Base-by-base conservation (phyloP, 805 yeast genomes). In the Ogataea neopini region DNA sequence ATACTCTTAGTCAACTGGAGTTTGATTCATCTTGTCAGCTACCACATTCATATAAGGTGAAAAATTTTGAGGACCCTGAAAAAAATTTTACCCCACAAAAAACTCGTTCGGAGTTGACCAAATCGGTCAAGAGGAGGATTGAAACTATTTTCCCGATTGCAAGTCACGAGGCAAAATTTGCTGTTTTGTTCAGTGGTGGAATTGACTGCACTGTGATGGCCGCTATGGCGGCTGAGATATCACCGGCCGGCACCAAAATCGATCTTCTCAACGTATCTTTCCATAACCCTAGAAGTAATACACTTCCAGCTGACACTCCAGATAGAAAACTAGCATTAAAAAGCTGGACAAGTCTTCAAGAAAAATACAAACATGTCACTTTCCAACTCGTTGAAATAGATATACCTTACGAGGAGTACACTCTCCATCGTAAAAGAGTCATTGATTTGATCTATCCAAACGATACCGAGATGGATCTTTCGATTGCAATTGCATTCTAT, bases 181-280 rank as follows among this genome's bases (percentile, higher is more conserved):
- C 86, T 0, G 71, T 94, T 0, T 66, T 94, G 26, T 94, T 91
- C 61, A 88, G 97, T 37, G 99, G 99, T 1, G 99, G 99, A 0
- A 71, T 94, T 3, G 99, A 94, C 61, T 94, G 99, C 64, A 84
- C 97, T 0, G 67, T 92, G 0, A 59, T 94, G 19, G 90, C 95
- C 0, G 79, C 82, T 0, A 41, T 84, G 3, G 66, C 73, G 39
- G 78, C 65, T 3, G 67, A 47, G 51, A 62, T 48, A 54, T 69
- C 63, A 15, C 28, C 46, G 44, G 35, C 56, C 48, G 60, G 65
- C 30, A 58, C 68, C n/a, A 47, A 52, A 1, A 75, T 94, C 7
- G 97, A 92, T 61, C 71, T 94, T n/a, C 60, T 94, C 11, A 92
- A 91, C 49, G 99, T 94, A 4, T 96, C 96, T 0, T 94, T 94